Evolutionary conservation across 208 protist species (phyloP), one percentile per base, ranked within the genome.

Genomic region (Leishmania tropica): DNA sequence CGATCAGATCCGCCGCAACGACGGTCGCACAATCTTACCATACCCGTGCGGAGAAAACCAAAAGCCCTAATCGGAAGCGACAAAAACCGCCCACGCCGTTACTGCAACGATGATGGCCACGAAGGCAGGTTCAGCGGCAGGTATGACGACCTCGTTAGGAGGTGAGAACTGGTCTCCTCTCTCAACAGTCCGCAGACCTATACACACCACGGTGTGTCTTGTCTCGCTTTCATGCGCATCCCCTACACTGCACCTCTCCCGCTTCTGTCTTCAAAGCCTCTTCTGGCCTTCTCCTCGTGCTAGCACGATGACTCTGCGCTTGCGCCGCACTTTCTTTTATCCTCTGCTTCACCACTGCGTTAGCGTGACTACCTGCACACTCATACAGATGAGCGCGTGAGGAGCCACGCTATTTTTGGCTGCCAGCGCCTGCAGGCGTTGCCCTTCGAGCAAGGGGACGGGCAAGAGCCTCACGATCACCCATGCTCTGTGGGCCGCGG

Each of bases 381-480:
- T 21, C 64, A 42, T 3, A 45, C 8, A 42, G n/a, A 84, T 70
- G 58, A 70, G 31, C 64, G 82, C 19, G 48, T 81, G n/a, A 10
- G 73, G 21, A 60, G 65, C 51, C 37, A 68, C 42, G 77, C 75
- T 42, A 79, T 81, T 72, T 85, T 72, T 45, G 81, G 76, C 67
- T 84, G 70, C 42, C 81, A 80, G 76, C 76, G 56, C 53, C 47
- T 84, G 76, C 68, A 77, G 28, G 80, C 31, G n/a, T 21, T 71
- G 51, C 37, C 80, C 31, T 40, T 53, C 24, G 47, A 65, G 53
- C 72, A 79, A 58, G 76, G 65, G 1, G 83, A 48, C 11, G 2
- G 8, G 10, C 24, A 45, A 24, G 4, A 24, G 24, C n/a, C 68
- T 60, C 47, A 65, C 10, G 67, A 75, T 65, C 79, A 51, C 56